Base-by-base conservation (phyloP, 163 green algal species). In the Chlamydomonas reinhardtii region DNA sequence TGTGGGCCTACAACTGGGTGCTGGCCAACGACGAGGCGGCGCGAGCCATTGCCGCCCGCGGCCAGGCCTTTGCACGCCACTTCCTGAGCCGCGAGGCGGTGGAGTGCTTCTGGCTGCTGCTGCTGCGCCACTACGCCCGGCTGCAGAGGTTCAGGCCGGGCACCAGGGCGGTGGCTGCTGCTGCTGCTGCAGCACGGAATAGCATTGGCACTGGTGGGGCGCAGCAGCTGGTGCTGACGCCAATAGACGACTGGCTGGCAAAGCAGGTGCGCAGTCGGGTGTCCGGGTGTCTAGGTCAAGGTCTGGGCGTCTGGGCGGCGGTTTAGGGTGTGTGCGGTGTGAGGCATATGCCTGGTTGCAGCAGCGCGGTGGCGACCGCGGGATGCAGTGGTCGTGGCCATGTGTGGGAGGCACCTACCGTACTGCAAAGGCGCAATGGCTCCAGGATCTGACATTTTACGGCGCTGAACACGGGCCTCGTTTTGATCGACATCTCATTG, bases 1-100 rank as follows among this genome's bases (percentile, higher is more conserved):
- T 78, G n/a, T 85, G 79, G 79, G 68, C 79, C 4, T 85, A 65
- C 68, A 85, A 85, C 68, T 85, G 79, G 79, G 79, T 85, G 24
- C 9, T 6, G 14, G 68, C 52, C 52, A 77, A 85, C 54, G 32
- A 71, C 12, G 52, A 32, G 9, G 79, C 68, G 14, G 79, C 79
- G n/a, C 32, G 29, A 0, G 11, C 4, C 34, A 77, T 85, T 11
- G 79, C 79, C 12, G 8, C 15, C 16, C 68, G 68, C 11, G 79
- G 79, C 2, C 68, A 77, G 48, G 11, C 15, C 22, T 85, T 85
- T 48, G 69, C 52, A 0, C 68, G 68, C 5, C 17, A 71, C 24
- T 77, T 71, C 54, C 79, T 85, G 0, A 85, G 71, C 79, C 31
- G 52, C 9, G 34, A 77, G 68, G 79, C 52, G 2, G 16, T 85